These are phyloP conservation scores for Sphagnurus paluster DNA, from an alignment of 1,284 basidiomycete genomes.

Conservation along the genomic window DNA sequence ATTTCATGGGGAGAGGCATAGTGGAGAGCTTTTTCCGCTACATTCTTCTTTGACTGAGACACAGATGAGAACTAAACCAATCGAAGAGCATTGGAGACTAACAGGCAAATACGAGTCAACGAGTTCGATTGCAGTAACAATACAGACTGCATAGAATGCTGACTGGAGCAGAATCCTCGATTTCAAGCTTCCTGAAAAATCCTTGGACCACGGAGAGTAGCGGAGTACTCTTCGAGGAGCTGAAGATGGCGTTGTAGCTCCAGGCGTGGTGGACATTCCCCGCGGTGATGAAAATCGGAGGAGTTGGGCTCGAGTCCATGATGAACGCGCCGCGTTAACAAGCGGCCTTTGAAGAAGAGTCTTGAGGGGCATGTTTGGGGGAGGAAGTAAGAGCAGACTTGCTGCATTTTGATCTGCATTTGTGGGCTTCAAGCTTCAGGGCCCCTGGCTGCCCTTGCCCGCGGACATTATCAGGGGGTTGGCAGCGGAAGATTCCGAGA, in stretches of 20 bases:
- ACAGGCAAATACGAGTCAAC: conserved; percentile 30
- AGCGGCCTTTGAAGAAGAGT: no score
- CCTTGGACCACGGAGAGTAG: conserved; percentile 40
- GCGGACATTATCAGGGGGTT: no score
- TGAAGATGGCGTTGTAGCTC: not conserved
- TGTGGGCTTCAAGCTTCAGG: no score
- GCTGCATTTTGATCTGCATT: no score
- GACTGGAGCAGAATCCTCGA: conserved; percentile 31
- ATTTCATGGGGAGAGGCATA: conserved; percentile 52
- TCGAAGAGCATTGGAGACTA: conserved; percentile 11
- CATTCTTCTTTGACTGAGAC: conserved; percentile 10
- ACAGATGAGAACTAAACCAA: conserved; percentile 1
- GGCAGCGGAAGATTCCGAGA: no score
- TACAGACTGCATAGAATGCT: conserved; percentile 33
- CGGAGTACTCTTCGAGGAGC: conserved; percentile 11
- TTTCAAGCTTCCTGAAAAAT: conserved; percentile 32
- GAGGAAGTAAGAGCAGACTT: no score
- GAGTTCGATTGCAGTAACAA: conserved; percentile 30
- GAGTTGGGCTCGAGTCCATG: conserved; percentile 4
- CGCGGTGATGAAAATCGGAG: not conserved
- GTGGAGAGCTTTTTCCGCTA: conserved; percentile 17
- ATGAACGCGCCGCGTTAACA: not conserved
- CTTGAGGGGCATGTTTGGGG: no score
- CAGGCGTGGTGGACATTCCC: not conserved
- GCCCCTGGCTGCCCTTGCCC: no score